These are phyloP conservation scores for Hypsizygus marmoreus DNA, from an alignment of 768 basidiomycete genomes.

Conservation along the genomic window DNA sequence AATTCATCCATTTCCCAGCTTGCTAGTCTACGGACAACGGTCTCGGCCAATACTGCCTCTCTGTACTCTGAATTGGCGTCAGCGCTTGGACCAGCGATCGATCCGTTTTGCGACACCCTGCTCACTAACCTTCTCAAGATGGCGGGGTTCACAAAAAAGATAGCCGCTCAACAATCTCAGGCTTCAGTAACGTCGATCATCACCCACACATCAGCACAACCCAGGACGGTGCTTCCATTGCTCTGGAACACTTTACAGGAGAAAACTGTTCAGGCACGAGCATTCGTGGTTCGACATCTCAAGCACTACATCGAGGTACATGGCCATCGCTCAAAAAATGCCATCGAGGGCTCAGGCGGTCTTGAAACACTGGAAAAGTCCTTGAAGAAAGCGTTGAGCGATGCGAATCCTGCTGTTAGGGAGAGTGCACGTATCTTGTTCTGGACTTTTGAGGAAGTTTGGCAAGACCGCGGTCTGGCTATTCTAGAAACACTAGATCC, in stretches of 20 bases:
- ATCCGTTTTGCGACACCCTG: constrained; percentile 78
- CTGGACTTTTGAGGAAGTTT: constrained; percentile 79
- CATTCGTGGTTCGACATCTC: constrained; percentile 67
- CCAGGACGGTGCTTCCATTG: constrained; percentile 67
- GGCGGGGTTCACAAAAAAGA: constrained; percentile 91
- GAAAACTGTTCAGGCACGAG: constrained; percentile 77
- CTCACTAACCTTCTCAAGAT: constrained; percentile 80
- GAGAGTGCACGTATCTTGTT: constrained; percentile 73
- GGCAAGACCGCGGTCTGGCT: constrained; percentile 66
- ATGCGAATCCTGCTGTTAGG: constrained; percentile 78
- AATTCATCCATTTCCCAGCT: constrained; percentile 49
- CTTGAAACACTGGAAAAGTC: constrained; percentile 74
- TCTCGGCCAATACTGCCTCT: constrained; percentile 74
- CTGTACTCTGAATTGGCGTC: constrained; percentile 76
- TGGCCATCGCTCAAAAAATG: constrained; percentile 57
- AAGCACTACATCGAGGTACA: constrained; percentile 77
- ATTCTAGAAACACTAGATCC: constrained; percentile 72
- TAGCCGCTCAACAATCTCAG: constrained; percentile 86
- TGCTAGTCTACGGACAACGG: constrained; percentile 87
- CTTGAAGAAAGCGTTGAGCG: constrained; percentile 71
- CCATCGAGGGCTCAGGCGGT: constrained; percentile 70
- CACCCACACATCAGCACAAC: constrained; percentile 65
- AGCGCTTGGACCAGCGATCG: constrained; percentile 66
- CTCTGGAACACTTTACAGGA: constrained; percentile 73
- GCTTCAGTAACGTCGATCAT: constrained; percentile 68